Percentiles rank a stretch among this genome's conserved stretches.
phyloP scores from a whole-genome alignment of 805 yeast species.

The Kluyveromyces siamensis region DNA sequence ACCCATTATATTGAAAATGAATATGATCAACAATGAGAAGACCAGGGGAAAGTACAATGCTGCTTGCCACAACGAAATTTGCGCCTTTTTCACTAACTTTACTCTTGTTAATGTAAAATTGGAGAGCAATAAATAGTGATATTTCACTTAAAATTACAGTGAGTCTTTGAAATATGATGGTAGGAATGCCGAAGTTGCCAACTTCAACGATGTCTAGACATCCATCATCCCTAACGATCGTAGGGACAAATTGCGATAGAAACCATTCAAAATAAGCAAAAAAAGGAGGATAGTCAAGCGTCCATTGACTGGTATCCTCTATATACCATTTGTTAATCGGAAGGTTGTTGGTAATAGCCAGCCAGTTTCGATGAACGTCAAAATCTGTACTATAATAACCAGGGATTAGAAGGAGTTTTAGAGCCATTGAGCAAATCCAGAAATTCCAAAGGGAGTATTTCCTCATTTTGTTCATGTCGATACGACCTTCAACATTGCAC shows the following conservation, averaged over 20 bases:
- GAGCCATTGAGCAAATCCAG: slow-evolving; percentile 52
- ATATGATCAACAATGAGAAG: slow-evolving; percentile 86
- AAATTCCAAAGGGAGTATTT: slow-evolving; percentile 52
- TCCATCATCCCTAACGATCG: slow-evolving; percentile 57
- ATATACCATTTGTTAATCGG: slow-evolving; percentile 78
- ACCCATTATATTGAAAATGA: slow-evolving; percentile 95
- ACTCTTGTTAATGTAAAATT: slow-evolving; percentile 54
- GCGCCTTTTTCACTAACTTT: slow-evolving; percentile 30
- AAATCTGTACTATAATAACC: slow-evolving; percentile 93
- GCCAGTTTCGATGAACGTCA: slow-evolving; percentile 96
- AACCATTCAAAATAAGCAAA: slow-evolving; percentile 93
- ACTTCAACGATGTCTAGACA: slow-evolving; percentile 58
- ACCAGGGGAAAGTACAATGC: slow-evolving; percentile 84
- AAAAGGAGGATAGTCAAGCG: slow-evolving; percentile 94
- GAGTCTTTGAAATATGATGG: slow-evolving; percentile 69
- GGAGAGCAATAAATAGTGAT: slow-evolving; percentile 59
- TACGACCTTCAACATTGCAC: slow-evolving; percentile 1
- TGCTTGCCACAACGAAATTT: slow-evolving; percentile 68
- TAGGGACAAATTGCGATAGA: slow-evolving; percentile 64
- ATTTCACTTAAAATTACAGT: slow-evolving; percentile 76
- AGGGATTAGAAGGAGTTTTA: slow-evolving; percentile 56
- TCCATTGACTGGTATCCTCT: slow-evolving; percentile 79
- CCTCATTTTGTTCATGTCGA: slow-evolving; percentile 6
- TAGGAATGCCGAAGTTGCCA: slow-evolving; percentile 69
- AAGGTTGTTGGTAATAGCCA: slow-evolving; percentile 72